Evolutionary conservation across 176 grass and related monocot species (phyloP), one percentile per base, ranked within the genome.

Genomic region (Zizania latifolia): DNA sequence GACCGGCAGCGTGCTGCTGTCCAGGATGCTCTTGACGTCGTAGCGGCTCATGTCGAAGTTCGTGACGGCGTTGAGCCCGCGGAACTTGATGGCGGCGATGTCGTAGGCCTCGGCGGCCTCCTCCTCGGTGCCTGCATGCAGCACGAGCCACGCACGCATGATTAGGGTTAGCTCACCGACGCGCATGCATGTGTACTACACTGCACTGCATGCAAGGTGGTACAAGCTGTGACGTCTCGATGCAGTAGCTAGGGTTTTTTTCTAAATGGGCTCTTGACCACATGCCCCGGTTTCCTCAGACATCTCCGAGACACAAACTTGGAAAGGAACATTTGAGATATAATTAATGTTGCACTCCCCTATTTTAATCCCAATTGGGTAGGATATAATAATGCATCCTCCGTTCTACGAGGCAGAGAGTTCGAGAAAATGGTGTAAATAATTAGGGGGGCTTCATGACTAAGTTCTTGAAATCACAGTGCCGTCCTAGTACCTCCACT

Each of bases 11-110:
- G 76, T 83, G 60, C 83, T 78, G 78, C 89, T 88, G 59, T 85
- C 71, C 33, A 88, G 72, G 57, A 92, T 92, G 90, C 82, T 79
- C 71, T 92, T 79, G 6, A 86, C 86, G 70, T 92, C 86, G 82
- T 92, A 92, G 58, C 86, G 86, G 71, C 72, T 89, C 82, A 92
- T 89, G 79, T 92, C 86, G 65, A 92, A 92, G 83, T 92, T 92
- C 41, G 90, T 92, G 53, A 89, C 90, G 69, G 90, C 90, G 36
- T 81, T 92, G 29, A 86, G 72, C 2, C 90, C 90, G 0, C 90
- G 75, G 80, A 92, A 92, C 79, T 92, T 92, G 79, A 92, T 92
- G 8, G 90, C 90, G 19, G 86, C 90, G 17, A 89, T 86, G 65
- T 92, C 90, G 71, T 92, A 92, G 36, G 90, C 90, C 86, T 92